These are phyloP conservation scores for Umbelopsis vinacea DNA, from an alignment of 192 early-diverging fungal species.

Conservation along the genomic window DNA sequence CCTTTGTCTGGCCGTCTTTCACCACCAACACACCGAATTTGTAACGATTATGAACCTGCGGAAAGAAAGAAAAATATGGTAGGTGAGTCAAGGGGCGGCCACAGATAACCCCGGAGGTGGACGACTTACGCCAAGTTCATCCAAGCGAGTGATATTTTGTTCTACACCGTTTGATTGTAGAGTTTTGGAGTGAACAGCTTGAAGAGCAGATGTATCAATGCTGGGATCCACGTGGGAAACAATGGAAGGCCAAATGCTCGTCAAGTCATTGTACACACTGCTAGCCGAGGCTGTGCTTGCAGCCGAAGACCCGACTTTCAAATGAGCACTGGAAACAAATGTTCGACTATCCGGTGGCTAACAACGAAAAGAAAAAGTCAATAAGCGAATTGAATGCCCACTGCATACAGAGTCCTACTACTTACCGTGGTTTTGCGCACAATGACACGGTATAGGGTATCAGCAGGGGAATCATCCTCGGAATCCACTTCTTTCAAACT, in stretches of 20 bases:
- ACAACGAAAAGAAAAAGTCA: background rate
- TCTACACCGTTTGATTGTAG: slow-evolving; percentile 50
- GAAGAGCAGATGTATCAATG: slow-evolving; percentile 1
- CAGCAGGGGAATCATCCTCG: background rate
- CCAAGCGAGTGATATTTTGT: slow-evolving; percentile 69
- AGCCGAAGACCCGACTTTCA: background rate
- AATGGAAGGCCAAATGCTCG: background rate
- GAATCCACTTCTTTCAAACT: background rate
- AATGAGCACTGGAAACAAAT: background rate
- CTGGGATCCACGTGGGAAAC: background rate
- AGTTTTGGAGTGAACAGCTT: background rate
- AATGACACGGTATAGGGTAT: slow-evolving; percentile 36
- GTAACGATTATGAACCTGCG: slow-evolving; percentile 53
- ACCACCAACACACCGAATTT: slow-evolving; percentile 84
- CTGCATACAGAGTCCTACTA: background rate
- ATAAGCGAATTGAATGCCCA: too few species aligned
- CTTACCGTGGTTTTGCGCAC: slow-evolving; percentile 34
- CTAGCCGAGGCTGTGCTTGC: background rate
- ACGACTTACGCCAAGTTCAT: slow-evolving; percentile 70
- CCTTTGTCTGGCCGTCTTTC: slow-evolving; percentile 67
- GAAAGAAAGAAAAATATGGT: background rate
- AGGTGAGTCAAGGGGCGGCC: too few species aligned
- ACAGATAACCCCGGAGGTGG: too few species aligned
- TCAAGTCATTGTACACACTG: background rate
- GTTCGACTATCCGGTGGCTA: slow-evolving; percentile 31